A percentile compares a stretch with the other conserved stretches of the same genome.
phyloP scores from a whole-genome alignment of 768 basidiomycete species.

The Lepiota venenata region DNA sequence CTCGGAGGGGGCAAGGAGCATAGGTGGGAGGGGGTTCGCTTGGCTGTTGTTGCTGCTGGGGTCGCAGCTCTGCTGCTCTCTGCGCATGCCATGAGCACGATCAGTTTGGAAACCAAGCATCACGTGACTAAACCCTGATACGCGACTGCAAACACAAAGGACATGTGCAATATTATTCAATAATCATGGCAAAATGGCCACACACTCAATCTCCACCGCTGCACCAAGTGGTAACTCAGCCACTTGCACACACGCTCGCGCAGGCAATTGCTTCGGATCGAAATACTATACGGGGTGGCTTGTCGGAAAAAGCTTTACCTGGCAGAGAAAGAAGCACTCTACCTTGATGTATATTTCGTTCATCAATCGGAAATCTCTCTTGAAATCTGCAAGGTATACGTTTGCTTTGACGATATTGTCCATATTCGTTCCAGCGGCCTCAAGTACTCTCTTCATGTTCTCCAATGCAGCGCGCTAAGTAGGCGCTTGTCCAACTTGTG shows the following conservation, averaged over 20 bases:
- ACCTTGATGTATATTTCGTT: conserved; percentile 16
- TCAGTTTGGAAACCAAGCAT: conserved; percentile 9
- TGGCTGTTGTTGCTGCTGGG: conserved; percentile 13
- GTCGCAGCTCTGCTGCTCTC: conserved; percentile 10
- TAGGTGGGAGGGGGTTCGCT: conserved; percentile 11
- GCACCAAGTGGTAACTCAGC: conserved; percentile 15
- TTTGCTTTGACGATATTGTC: conserved; percentile 15
- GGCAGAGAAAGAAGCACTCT: background rate
- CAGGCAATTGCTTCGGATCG: conserved; percentile 11
- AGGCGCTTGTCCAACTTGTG: background rate
- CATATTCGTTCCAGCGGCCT: conserved; percentile 14
- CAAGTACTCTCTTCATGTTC: conserved; percentile 15
- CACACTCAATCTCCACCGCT: conserved; percentile 16
- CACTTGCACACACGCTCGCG: conserved; percentile 16
- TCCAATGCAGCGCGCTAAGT: conserved; percentile 15
- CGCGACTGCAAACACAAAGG: too few species aligned
- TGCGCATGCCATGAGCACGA: conserved; percentile 7
- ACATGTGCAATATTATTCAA: too few species aligned
- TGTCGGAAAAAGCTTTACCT: background rate
- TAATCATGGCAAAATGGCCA: conserved; percentile 5
- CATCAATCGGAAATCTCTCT: conserved; percentile 10
- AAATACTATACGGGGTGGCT: conserved; percentile 11
- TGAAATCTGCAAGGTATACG: conserved; percentile 12
- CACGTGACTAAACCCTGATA: conserved; percentile 3
- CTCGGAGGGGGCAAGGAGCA: conserved; percentile 17